Base-by-base conservation (phyloP, 306 rosid genomes). In the Herpetospermum pedunculosum region DNA sequence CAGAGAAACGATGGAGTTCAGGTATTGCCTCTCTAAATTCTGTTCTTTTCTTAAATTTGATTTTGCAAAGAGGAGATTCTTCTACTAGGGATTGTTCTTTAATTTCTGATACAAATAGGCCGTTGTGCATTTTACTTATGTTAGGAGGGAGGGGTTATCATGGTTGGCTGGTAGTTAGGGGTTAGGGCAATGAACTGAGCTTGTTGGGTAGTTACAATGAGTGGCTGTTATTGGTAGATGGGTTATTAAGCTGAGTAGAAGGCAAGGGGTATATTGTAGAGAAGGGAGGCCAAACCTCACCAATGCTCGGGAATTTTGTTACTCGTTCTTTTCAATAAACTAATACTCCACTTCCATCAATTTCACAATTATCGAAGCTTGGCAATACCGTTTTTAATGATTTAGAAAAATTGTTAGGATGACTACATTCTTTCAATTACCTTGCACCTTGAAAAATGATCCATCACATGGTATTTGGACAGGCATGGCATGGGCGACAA, bases 401-500 rank as follows among this genome's bases (percentile, higher is more conserved):
- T 68, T 43, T 11, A 68, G 73, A 68, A 43, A 23, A 41, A 3
- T 43, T 41, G 34, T 15, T 26, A 26, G 52, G 53, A 40, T 5
- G 35, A 13, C 14, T 21, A 44, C 37, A 70, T 28, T 46, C 53
- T 46, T 29, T 46, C 23, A 70, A 70, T 46, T 30, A 28, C 18
- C 37, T 16, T 28, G 35, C 28, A 46, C 57, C 41, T 28, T 70
- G 74, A 29, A 28, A 63, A 65, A 38, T 65, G 25, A 70, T 29
- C 26, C 26, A 16, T 69, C 38, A 44, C 11, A 6, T 75, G 60
- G 35, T 69, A 50, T 60, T 77, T 76, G 65, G 67, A 75, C 82
- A 95, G 99, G 88, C 90, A 40, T 95, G 99, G 99, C 99, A 95
- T 80, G 96, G 90, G 85, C 91, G 97, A 85, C 99, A 91, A 84